A percentile compares a stretch with the other conserved stretches of the same genome.
Evolutionary conservation across 345 rosid genomes (phyloP).

Genomic region (Salix exigua): DNA sequence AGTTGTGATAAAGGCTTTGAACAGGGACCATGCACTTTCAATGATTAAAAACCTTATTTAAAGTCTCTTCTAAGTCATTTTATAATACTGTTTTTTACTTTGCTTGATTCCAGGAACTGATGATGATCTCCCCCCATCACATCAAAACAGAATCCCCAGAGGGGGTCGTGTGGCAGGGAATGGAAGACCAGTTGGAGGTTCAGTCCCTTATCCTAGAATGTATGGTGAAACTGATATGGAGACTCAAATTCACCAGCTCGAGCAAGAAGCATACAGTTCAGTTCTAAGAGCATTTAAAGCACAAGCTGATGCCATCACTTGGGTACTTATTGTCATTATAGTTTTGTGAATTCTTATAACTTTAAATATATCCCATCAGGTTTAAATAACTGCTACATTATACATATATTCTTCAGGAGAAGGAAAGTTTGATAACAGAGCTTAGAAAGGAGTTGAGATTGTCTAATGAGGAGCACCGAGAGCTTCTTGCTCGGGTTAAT

Average conservation of each 20-base stretch:
- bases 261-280: slow-evolving; percentile 78
- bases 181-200: slow-evolving; percentile 51
- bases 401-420: slow-evolving; percentile 58
- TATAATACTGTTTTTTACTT: not conserved
- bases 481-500: slow-evolving; percentile 72
- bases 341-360: slow-evolving; percentile 16
- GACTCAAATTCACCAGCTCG: slow-evolving; percentile 79
- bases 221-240: slow-evolving; percentile 80
- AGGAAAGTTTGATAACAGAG: slow-evolving; percentile 79
- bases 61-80: not conserved
- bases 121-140: slow-evolving; percentile 79
- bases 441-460: slow-evolving; percentile 79
- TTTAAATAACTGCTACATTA: slow-evolving; percentile 34
- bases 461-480: slow-evolving; percentile 83
- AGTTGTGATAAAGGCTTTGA: not conserved
- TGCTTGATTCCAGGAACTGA: slow-evolving; percentile 62
- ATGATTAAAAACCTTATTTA: not conserved
- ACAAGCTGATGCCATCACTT: slow-evolving; percentile 90
- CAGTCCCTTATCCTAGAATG: slow-evolving; percentile 62
- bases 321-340: slow-evolving; percentile 47
- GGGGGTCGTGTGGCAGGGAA: slow-evolving; percentile 60
- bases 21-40: not conserved
- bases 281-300: slow-evolving; percentile 90
- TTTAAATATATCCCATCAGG: slow-evolving; percentile 27
- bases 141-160: slow-evolving; percentile 57